A percentile compares a stretch with the other conserved stretches of the same genome.
Evolutionary conservation across 768 basidiomycete genomes (phyloP).

Genomic region (Mycena albidolilacea): DNA sequence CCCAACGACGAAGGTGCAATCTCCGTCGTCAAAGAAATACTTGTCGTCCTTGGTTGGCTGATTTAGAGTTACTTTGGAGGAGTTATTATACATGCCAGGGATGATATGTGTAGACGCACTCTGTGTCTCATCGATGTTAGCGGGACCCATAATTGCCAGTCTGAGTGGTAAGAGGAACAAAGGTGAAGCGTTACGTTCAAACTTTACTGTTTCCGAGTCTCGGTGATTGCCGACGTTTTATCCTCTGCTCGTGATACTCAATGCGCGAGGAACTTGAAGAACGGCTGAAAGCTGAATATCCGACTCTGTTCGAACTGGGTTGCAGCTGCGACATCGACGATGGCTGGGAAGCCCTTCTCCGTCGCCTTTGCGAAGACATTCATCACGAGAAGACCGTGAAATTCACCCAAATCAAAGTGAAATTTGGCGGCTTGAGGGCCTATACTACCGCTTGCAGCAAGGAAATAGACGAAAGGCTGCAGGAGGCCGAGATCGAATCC

Average conservation of each 20-base stretch:
- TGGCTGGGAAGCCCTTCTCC: slow-evolving; percentile 15
- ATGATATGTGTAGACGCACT: neutral
- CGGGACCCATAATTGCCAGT: neutral
- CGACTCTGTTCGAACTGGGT: neutral
- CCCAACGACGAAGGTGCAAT: slow-evolving; percentile 23
- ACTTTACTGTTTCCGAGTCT: too few species aligned
- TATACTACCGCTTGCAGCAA: neutral
- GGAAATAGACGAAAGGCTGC: neutral
- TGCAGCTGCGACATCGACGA: neutral
- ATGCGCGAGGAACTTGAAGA: slow-evolving; percentile 11
- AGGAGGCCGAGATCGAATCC: neutral
- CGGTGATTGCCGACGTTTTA: too few species aligned
- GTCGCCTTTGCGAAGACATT: slow-evolving; percentile 5
- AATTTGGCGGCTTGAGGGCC: slow-evolving; percentile 17
- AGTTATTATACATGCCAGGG: neutral
- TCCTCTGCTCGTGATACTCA: too few species aligned
- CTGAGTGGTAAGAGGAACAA: too few species aligned
- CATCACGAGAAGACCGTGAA: neutral
- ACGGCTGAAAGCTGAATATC: slow-evolving; percentile 5
- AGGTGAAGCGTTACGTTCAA: too few species aligned
- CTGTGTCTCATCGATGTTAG: neutral
- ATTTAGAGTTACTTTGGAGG: neutral
- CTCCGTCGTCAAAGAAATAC: slow-evolving; percentile 31
- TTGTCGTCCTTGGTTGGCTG: slow-evolving; percentile 2
- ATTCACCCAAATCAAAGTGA: slow-evolving; percentile 24